A percentile compares a stretch with the other conserved stretches of the same genome.
Evolutionary conservation across 1,284 basidiomycete genomes (phyloP).

Genomic region (Cryptococcus neoformans): DNA sequence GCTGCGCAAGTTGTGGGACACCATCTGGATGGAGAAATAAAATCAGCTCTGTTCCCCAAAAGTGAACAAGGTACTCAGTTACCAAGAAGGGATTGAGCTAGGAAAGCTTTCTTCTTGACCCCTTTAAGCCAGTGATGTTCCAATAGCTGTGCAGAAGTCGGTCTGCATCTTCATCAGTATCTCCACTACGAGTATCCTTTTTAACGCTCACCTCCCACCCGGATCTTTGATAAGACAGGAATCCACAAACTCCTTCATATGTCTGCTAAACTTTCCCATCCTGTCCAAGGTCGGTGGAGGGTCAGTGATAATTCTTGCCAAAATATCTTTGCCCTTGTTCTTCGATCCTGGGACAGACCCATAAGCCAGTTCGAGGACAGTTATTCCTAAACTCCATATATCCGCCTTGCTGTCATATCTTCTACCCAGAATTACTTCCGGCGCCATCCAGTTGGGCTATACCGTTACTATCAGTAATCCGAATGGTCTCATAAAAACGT

Average conservation of each 20-base stretch:
- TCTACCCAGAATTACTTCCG: slow-evolving; percentile 82
- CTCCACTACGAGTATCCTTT: not conserved
- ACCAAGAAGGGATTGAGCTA: slow-evolving; percentile 31
- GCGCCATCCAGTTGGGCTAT: slow-evolving; percentile 94
- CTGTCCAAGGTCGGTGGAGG: slow-evolving; percentile 22
- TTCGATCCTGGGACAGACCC: slow-evolving; percentile 27
- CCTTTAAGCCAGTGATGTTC: slow-evolving; percentile 35
- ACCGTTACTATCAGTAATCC: not conserved
- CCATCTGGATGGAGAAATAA: too few relatives aligned
- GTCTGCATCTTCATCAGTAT: slow-evolving; percentile 14
- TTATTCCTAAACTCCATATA: slow-evolving; percentile 94
- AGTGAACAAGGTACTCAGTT: slow-evolving; percentile 17
- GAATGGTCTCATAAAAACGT: not conserved
- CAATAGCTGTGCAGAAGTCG: slow-evolving; percentile 19
- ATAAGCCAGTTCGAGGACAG: slow-evolving; percentile 59
- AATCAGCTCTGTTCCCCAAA: too few relatives aligned
- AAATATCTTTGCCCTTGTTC: slow-evolving; percentile 14
- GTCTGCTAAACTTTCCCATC: slow-evolving; percentile 59
- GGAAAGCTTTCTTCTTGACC: slow-evolving; percentile 28
- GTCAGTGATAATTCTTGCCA: slow-evolving; percentile 16
- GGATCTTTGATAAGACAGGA: slow-evolving; percentile 79
- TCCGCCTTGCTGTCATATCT: slow-evolving; percentile 93
- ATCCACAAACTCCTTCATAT: slow-evolving; percentile 84
- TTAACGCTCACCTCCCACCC: slow-evolving; percentile 58
- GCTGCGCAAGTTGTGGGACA: slow-evolving; percentile 13